phyloP scores from a whole-genome alignment of 2,329 filamentous ascomycete species.

The Verticillium zaregamsianum region DNA sequence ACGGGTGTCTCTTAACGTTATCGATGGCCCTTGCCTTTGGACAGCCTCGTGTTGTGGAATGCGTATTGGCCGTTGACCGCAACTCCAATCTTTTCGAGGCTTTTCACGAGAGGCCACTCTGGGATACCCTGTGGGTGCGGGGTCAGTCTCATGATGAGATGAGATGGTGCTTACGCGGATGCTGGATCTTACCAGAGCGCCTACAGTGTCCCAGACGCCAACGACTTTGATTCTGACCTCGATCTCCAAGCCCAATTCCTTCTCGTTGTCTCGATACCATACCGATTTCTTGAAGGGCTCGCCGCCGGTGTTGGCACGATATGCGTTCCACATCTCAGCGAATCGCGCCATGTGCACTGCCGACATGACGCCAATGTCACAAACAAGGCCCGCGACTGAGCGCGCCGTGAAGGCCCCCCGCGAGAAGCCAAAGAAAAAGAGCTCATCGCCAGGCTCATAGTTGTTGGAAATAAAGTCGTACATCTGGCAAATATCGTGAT shows the following conservation, averaged over 20 bases:
- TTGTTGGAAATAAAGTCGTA: conserved; percentile 34
- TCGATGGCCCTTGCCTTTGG: neutral
- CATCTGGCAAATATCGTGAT: conserved; percentile 19
- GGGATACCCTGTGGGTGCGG: conserved; percentile 3
- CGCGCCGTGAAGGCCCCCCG: conserved; percentile 35
- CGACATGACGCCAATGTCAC: conserved; percentile 15
- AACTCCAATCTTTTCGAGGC: neutral
- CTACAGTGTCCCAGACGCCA: conserved; percentile 11
- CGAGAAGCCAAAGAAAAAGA: conserved; percentile 33
- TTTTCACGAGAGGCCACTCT: neutral
- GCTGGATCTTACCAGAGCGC: neutral
- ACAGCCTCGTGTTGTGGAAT: conserved; percentile 1
- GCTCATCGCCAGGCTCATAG: conserved; percentile 29
- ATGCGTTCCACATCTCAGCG: neutral
- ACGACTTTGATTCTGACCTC: conserved; percentile 2
- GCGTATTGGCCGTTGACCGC: neutral
- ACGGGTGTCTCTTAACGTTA: neutral
- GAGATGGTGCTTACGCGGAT: neutral
- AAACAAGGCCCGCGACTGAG: conserved; percentile 31
- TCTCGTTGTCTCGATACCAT: neutral
- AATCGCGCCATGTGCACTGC: conserved; percentile 13
- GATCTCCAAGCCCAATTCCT: neutral
- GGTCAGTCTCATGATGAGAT: neutral
- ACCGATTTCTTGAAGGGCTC: neutral
- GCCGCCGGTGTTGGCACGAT: neutral